These are phyloP conservation scores for Prinsepia uniflora DNA, from an alignment of 306 rosid genomes.

Conservation along the genomic window DNA sequence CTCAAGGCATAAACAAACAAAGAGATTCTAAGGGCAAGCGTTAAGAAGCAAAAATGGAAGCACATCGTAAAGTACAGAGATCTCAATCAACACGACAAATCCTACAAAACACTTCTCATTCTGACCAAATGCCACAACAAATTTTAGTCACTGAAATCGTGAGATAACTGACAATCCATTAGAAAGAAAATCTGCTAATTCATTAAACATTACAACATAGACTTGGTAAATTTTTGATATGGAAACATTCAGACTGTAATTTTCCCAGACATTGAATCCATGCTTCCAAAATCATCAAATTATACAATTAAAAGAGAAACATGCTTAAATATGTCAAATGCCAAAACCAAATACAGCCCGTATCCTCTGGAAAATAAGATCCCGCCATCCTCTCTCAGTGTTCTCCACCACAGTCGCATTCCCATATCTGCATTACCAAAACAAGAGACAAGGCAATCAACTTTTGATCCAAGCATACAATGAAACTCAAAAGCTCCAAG, in stretches of 20 bases:
- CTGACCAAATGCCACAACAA: not conserved
- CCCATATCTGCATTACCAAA: slow-evolving; percentile 61
- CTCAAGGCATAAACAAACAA: not conserved
- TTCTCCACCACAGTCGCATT: slow-evolving; percentile 96
- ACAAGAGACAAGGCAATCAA: slow-evolving; percentile 4
- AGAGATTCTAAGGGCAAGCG: not conserved
- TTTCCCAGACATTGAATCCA: slow-evolving; percentile 29
- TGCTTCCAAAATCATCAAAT: slow-evolving; percentile 23
- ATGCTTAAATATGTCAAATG: slow-evolving; percentile 36
- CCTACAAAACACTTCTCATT: not conserved
- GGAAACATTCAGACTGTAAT: not conserved
- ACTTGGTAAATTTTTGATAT: not conserved
- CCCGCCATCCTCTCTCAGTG: slow-evolving; percentile 98
- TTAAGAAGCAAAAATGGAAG: not conserved
- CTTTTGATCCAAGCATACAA: slow-evolving; percentile 1
- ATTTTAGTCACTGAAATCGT: not conserved
- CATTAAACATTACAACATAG: not conserved
- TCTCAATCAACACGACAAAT: not conserved
- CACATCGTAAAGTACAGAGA: not conserved
- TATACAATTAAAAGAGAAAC: slow-evolving; percentile 19
- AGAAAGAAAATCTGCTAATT: not conserved
- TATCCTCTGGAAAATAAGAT: slow-evolving; percentile 88
- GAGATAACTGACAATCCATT: not conserved
- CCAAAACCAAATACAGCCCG: slow-evolving; percentile 96
- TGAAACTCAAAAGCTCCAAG: not conserved